phyloP scores from a whole-genome alignment of 1,139 yeast species.

The Ashbya aceris region DNA sequence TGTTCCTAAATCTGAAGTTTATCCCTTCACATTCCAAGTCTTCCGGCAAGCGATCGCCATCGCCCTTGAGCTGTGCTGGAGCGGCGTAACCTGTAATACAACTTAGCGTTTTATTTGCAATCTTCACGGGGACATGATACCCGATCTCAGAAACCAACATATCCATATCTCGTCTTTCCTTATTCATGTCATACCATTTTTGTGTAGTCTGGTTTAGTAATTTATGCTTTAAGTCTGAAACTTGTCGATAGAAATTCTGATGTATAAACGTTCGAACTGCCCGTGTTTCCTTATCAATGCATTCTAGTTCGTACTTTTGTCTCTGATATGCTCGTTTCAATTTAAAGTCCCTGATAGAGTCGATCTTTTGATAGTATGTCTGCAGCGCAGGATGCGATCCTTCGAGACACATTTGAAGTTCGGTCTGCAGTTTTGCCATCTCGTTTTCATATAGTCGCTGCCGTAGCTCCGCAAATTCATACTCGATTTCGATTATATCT shows the following conservation, averaged over 20 bases:
- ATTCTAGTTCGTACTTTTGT: constrained; percentile 61
- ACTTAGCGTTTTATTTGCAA: constrained; percentile 27
- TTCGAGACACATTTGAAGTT: constrained; percentile 74
- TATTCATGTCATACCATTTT: constrained; percentile 85
- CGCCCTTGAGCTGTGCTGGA: constrained; percentile 25
- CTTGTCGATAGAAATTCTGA: constrained; percentile 67
- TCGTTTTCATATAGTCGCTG: constrained; percentile 72
- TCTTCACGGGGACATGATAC: constrained; percentile 30
- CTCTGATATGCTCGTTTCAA: constrained; percentile 57
- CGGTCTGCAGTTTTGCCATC: constrained; percentile 65
- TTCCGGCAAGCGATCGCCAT: constrained; percentile 27
- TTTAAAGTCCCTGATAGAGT: constrained; percentile 60
- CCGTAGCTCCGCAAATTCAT: constrained; percentile 74
- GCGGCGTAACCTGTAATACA: constrained; percentile 32
- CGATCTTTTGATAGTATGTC: constrained; percentile 58
- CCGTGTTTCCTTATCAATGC: constrained; percentile 71
- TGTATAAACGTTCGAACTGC: constrained; percentile 77
- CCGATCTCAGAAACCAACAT: constrained; percentile 45
- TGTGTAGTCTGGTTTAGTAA: constrained; percentile 71
- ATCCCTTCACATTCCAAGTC: constrained; percentile 29
- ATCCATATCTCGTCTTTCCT: constrained; percentile 82
- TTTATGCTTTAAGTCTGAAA: constrained; percentile 57
- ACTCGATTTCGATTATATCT: constrained; percentile 66
- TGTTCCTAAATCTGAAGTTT: constrained; percentile 27
- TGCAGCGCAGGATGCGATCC: constrained; percentile 86